These are phyloP conservation scores for Phytophthora sojae DNA, from an alignment of 352 stramenopile species.

Conservation along the genomic window DNA sequence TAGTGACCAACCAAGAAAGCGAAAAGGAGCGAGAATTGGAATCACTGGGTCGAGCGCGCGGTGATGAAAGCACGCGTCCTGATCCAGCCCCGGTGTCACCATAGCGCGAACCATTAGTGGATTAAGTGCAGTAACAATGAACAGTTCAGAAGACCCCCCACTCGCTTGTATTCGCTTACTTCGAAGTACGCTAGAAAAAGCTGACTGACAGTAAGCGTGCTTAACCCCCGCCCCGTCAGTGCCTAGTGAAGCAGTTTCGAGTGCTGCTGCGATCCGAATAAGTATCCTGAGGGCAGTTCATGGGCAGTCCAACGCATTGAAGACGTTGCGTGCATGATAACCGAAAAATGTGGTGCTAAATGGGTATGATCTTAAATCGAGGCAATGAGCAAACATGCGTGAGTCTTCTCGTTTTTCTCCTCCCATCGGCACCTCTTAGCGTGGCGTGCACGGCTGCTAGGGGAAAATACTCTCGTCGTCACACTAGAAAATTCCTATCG, in stretches of 20 bases:
- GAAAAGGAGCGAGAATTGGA: slow-evolving; percentile 22
- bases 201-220: not conserved
- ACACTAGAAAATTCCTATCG: slow-evolving; percentile 16
- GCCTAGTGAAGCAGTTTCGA: not conserved
- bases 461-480: slow-evolving; percentile 5
- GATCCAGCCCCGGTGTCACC: slow-evolving; percentile 12
- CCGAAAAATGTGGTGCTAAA: not conserved
- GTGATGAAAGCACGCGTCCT: not conserved
- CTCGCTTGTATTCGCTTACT: slow-evolving; percentile 8
- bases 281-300: not conserved
- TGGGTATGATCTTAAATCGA: not conserved
- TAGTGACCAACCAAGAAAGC: slow-evolving; percentile 16
- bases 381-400: not conserved
- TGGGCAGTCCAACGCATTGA: not conserved
- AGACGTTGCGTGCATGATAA: not conserved
- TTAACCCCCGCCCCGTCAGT: not conserved
- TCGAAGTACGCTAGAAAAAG: not conserved
- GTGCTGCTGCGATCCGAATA: not conserved
- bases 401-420: slow-evolving; percentile 1
- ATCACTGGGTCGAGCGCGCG: slow-evolving; percentile 12
- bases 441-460: slow-evolving; percentile 9
- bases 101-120: slow-evolving; percentile 29
- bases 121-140: slow-evolving; percentile 41
- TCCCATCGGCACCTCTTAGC: not conserved
- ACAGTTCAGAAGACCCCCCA: slow-evolving; percentile 12